Base-by-base conservation (phyloP, 768 basidiomycete species). In the Podaxis sp. region DNA sequence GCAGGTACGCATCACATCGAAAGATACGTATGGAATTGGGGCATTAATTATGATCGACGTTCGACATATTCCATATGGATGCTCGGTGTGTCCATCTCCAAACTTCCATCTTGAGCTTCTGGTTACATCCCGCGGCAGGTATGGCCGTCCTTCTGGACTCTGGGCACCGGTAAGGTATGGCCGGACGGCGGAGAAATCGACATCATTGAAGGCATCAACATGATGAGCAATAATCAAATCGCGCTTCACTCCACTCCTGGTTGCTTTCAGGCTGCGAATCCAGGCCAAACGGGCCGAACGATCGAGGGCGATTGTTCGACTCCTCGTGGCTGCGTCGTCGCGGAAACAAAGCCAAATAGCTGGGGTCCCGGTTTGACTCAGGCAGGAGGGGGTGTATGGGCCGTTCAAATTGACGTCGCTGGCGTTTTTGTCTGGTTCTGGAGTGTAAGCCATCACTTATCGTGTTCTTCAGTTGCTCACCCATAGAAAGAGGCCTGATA, bases 191-290 rank as follows among this genome's bases (percentile, higher is more conserved):
- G 83, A 42, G 82, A 84, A 70, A 83, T 84, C 39, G 83, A 84
- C 68, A 90, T 92, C 36, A 85, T 95, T 60, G 95, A 96, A 73
- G 90, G 85, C 9, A 91, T 95, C 65, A 95, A 96, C 74, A 68
- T 82, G 56, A 84, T 87, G 74, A 73, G 76, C 7, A 75, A 79
- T 65, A 93, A 93, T 67, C 91, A 92, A 70, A 85, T 90, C 76
- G 84, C 93, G 0, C 75, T 95, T n/a, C 94, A 95, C 70, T 89
- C 92, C 0, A 80, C 71, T 0, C 70, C 69, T 2, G 81, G 81
- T 2, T 83, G 81, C 66, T 65, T 70, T 11, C 77, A 78, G 53
- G 65, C 65, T 71, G 64, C 73, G 70, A 64, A 77, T 68, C 55
- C 75, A 65, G 36, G 71, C 70, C 72, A 85, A 79, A 74, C 81